These are phyloP conservation scores for Oropetium thomaeum DNA, from an alignment of 176 grass and related monocot genomes.

Conservation along the genomic window DNA sequence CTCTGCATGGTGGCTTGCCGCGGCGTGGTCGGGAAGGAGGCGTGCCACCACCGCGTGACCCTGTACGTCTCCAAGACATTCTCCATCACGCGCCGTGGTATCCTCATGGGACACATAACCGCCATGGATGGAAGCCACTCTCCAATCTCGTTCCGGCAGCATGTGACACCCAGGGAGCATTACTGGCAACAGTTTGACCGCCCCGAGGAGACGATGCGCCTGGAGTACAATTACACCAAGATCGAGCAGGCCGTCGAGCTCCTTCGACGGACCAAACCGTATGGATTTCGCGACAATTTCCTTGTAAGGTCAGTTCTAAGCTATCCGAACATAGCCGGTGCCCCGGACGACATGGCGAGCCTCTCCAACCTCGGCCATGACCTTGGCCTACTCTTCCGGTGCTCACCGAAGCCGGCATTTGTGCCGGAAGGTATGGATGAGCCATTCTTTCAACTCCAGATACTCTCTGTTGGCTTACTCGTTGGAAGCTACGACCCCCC, in stretches of 20 bases:
- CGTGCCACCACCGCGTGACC: conserved; percentile 61
- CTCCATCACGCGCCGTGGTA: conserved; percentile 47
- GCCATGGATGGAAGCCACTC: conserved; percentile 26
- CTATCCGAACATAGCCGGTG: conserved; percentile 45
- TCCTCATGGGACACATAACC: conserved; percentile 57
- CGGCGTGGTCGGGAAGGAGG: conserved; percentile 21
- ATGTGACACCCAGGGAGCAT: conserved; percentile 34
- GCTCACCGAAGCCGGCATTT: conserved; percentile 30
- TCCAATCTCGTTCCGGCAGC: conserved; percentile 46
- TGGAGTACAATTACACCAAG: conserved; percentile 62
- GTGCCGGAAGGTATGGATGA: conserved; percentile 36
- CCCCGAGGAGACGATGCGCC: conserved; percentile 4
- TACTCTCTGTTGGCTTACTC: conserved; percentile 59
- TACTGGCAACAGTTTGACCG: neutral
- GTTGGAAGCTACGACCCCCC: conserved; percentile 27
- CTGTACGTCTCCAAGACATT: conserved; percentile 65
- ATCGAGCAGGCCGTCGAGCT: conserved; percentile 40
- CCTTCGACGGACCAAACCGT: conserved; percentile 56
- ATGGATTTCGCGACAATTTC: conserved; percentile 38
- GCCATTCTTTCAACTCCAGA: conserved; percentile 60
- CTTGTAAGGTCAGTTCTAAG: conserved; percentile 73
- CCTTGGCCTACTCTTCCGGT: conserved; percentile 49
- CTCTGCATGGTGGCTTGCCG: conserved; percentile 92
- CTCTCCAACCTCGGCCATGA: conserved; percentile 61
- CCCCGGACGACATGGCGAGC: conserved; percentile 12